These are phyloP conservation scores for Kregervanrija fluxuum DNA, from an alignment of 805 yeast genomes.

Conservation along the genomic window DNA sequence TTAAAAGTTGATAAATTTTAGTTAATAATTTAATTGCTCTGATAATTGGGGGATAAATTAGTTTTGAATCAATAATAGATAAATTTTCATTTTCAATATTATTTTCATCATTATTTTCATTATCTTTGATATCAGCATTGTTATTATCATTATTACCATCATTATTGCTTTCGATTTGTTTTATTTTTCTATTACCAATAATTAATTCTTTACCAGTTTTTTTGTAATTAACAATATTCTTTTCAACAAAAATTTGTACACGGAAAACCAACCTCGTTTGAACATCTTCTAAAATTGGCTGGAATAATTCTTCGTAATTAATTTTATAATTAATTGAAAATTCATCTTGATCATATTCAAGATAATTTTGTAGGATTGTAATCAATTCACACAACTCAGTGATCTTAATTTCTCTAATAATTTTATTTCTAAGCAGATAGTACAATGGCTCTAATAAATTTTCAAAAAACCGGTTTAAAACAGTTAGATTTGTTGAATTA, in stretches of 20 bases:
- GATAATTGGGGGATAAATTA: constrained; percentile 59
- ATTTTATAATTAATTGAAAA: constrained; percentile 18
- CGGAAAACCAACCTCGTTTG: constrained; percentile 78
- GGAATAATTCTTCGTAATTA: constrained; percentile 54
- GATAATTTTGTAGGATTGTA: constrained; percentile 58
- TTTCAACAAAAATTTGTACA: constrained; percentile 66
- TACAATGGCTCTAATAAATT: constrained; percentile 68
- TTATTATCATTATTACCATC: neutral
- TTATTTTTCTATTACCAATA: constrained; percentile 37
- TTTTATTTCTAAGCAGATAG: constrained; percentile 56
- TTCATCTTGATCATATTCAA: constrained; percentile 43
- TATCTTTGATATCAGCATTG: neutral
- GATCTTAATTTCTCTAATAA: constrained; percentile 66
- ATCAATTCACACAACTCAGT: constrained; percentile 68
- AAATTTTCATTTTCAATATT: constrained; percentile 5
- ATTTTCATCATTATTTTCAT: neutral
- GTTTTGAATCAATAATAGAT: constrained; percentile 7
- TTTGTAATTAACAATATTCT: constrained; percentile 55
- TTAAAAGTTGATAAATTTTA: constrained; percentile 72
- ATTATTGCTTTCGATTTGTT: neutral
- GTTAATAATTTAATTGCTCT: constrained; percentile 64
- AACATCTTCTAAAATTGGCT: constrained; percentile 66
- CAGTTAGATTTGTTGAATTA: constrained; percentile 25
- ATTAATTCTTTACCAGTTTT: constrained; percentile 65
- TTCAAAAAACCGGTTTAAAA: constrained; percentile 52